Evolutionary conservation across 75 land plant genomes (phyloP), one percentile per base, ranked within the genome.

Genomic region (Adiantum capillusveneris): DNA sequence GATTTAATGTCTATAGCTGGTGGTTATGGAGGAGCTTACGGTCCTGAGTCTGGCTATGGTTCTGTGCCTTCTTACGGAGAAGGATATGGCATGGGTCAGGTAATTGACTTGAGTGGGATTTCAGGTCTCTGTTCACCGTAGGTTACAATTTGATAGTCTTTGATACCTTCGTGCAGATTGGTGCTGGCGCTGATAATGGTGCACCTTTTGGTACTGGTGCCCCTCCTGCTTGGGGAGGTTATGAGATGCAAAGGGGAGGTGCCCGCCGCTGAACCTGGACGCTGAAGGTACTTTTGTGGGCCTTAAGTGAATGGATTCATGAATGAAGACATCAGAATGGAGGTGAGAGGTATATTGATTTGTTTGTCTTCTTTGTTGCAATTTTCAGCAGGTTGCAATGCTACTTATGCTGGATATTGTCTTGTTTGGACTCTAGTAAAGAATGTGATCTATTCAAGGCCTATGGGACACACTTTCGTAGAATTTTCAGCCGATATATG

Each of bases 81-180:
- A 51, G 78, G 72, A 29, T 75, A 79, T 75, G 75, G 72, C 50
- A 29, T 63, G 54, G 72, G 57, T 51, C 25, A 26, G 77, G 84
- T 81, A 46, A 21, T 62, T 44, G 29, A 53, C 25, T 13, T 49
- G 17, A n/a, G n/a, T n/a, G n/a, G n/a, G 25, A 36, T 53, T 50
- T 64, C 25, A 29, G 30, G 13, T 34, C 36, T 19, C 39, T 60
- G 41, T 54, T n/a, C n/a, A n/a, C n/a, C n/a, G n/a, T n/a, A n/a
- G n/a, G n/a, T 12, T 44, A 19, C 50, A 19, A 19, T 29, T 63
- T 26, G n/a, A 0, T 1, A 17, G 0, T 25, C 29, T 29, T 25
- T 34, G n/a, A n/a, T n/a, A n/a, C n/a, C n/a, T n/a, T n/a, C n/a
- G n/a, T n/a, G 24, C 50, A 56, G 56, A 19, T 49, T 56, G 68